Evolutionary conservation across 208 protist genomes (phyloP).

Genomic region (Wallacemonas rigidus): DNA sequence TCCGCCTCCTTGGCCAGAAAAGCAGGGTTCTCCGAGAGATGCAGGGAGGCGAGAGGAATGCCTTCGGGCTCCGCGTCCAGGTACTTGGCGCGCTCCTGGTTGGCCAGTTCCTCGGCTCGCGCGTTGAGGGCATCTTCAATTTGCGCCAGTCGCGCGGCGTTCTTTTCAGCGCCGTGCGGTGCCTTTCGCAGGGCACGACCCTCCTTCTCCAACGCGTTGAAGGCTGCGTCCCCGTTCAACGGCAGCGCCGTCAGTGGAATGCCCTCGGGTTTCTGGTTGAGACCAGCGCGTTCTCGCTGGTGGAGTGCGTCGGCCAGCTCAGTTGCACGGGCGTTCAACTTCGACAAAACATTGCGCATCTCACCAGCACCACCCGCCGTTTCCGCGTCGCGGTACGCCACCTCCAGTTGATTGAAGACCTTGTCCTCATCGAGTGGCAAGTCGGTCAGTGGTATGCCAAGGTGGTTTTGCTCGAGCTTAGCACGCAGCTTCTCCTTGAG

Average conservation of each 20-base stretch:
- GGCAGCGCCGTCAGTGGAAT: constrained; percentile 52
- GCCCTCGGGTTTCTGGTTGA: constrained; percentile 47
- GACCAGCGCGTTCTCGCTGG: constrained; percentile 28
- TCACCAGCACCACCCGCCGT: constrained; percentile 19
- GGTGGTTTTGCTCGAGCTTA: constrained; percentile 48
- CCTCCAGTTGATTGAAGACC: constrained; percentile 47
- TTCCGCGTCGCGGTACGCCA: constrained; percentile 44
- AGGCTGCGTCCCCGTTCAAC: constrained; percentile 50
- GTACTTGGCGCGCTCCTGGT: constrained; percentile 34
- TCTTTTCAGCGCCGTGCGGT: constrained; percentile 18
- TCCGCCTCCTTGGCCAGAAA: constrained; percentile 41
- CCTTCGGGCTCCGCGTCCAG: constrained; percentile 34
- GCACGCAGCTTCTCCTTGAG: constrained; percentile 46
- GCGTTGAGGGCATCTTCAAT: constrained; percentile 49
- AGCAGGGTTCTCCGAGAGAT: constrained; percentile 29
- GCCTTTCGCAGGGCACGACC: constrained; percentile 32
- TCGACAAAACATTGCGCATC: constrained; percentile 16
- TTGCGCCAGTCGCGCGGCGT: constrained; percentile 23
- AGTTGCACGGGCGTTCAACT: constrained; percentile 58
- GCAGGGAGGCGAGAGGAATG: constrained; percentile 38
- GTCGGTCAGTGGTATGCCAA: constrained; percentile 51
- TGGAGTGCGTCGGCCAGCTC: constrained; percentile 44
- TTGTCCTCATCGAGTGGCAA: constrained; percentile 55
- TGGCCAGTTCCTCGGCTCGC: constrained; percentile 41
- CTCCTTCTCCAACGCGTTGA: constrained; percentile 46